These are phyloP conservation scores for Polymyxa betae DNA, from an alignment of 208 protist genomes.

Conservation along the genomic window DNA sequence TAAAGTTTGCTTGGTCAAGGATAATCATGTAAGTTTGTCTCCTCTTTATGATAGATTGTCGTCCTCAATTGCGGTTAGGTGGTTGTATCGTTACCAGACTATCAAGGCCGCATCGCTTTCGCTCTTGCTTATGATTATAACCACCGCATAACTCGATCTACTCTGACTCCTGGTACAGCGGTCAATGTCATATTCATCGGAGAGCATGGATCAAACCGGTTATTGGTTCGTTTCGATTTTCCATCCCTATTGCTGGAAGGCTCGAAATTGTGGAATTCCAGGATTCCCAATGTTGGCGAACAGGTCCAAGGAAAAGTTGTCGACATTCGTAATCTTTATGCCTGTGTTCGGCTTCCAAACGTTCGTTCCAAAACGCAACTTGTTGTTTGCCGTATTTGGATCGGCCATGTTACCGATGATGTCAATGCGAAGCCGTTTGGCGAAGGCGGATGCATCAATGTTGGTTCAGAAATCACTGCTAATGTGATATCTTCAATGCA, in stretches of 20 bases:
- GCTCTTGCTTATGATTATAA: background rate
- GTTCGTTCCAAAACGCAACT: too few relatives aligned
- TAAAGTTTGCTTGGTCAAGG: background rate
- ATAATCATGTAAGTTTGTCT: slow-evolving; percentile 1
- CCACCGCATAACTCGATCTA: background rate
- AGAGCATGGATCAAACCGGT: background rate
- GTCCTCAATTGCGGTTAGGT: background rate
- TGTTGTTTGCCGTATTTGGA: too few relatives aligned
- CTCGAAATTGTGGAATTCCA: too few relatives aligned
- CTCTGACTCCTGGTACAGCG: background rate
- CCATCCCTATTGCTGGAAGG: background rate
- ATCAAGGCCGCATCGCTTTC: background rate
- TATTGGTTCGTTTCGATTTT: background rate
- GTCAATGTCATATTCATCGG: background rate
- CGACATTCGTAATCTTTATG: too few relatives aligned
- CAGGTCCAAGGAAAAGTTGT: background rate
- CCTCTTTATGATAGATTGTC: background rate
- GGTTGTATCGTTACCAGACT: slow-evolving; percentile 26
- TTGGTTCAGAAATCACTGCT: background rate
- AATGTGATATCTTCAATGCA: too few relatives aligned
- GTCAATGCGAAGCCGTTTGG: background rate
- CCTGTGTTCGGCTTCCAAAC: too few relatives aligned
- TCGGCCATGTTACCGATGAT: slow-evolving; percentile 24
- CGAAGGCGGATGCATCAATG: background rate
- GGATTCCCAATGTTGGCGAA: background rate